These are phyloP conservation scores for Pyrenophora teres DNA, from an alignment of 2,329 filamentous ascomycete species.

Conservation along the genomic window DNA sequence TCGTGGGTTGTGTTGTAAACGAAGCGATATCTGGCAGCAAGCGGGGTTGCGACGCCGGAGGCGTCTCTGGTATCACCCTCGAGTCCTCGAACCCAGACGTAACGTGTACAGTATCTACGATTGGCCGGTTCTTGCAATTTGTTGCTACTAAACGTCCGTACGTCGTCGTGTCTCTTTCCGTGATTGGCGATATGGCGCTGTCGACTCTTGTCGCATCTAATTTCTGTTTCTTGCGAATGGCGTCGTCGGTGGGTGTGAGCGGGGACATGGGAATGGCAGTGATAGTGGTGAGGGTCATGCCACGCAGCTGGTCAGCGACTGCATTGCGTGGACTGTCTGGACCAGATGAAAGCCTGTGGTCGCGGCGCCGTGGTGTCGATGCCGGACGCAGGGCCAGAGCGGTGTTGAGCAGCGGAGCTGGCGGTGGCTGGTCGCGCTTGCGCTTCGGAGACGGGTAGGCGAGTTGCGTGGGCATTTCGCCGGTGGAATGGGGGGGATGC, in stretches of 20 bases:
- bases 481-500: constrained; percentile 10
- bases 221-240: constrained; percentile 45
- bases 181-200: constrained; percentile 20
- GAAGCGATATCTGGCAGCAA: constrained; percentile 37
- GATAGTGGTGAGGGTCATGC: constrained; percentile 35
- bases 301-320: constrained; percentile 44
- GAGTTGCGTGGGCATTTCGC: constrained; percentile 44
- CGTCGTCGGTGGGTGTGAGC: constrained; percentile 42
- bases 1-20: constrained; percentile 35
- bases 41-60: constrained; percentile 41
- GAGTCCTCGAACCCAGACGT: constrained; percentile 1
- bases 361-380: constrained; percentile 31
- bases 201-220: constrained; percentile 33
- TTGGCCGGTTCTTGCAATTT: not conserved
- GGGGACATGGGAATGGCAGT: constrained; percentile 41
- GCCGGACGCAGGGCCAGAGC: constrained; percentile 36
- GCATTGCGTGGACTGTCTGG: constrained; percentile 43
- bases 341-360: constrained; percentile 28
- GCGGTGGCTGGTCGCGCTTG: constrained; percentile 43
- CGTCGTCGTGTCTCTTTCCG: constrained; percentile 11
- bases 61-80: constrained; percentile 39
- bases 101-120: constrained; percentile 11
- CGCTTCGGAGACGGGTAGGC: constrained; percentile 46
- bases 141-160: not conserved
- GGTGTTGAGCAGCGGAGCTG: constrained; percentile 40